Base-by-base conservation (phyloP, 1,284 basidiomycete species). In the Leccinum holopus region DNA sequence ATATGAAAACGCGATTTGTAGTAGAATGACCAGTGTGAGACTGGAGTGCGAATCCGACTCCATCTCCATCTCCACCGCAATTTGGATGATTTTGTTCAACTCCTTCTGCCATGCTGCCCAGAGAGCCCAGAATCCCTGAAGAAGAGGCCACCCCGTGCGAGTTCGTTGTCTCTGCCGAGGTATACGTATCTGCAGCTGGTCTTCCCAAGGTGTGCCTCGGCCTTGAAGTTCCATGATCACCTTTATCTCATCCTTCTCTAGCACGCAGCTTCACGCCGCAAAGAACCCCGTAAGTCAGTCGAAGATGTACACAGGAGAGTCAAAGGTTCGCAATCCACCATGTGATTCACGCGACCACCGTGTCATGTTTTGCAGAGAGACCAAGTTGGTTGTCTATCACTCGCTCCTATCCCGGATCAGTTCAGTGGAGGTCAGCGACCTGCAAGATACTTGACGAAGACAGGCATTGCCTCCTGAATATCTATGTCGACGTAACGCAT, bases 371-470 rank as follows among this genome's bases (percentile, higher is more conserved):
- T 32, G 7, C 21, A 66, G 90, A 92, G 72, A 90, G 88, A 75
- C 79, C 86, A 11, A 90, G 85, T 69, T 91, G 88, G 88, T 81
- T 89, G 54, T 81, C 82, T 18, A 78, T 88, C n/a, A 76, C 82
- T 41, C 83, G 82, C 63, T 80, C 79, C 33, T 68, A 83, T 25
- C 74, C 80, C 35, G 78, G 77, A 39, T 75, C 79, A 16, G 87
- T 85, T 14, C 84, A 86, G 58, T 92, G 91, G 91, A 80, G 87
- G 69, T 75, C 81, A 52, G 90, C 87, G 25, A 86, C 82, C 14
- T 92, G 90, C 75, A 88, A 81, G 69, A 76, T 92, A 58, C 75
- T 80, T 47, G 87, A 90, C 67, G 87, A 91, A 70, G 85, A 83
- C 32, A 82, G 85, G 58, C 80, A 82, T 32, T 90, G 86, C 72